These are phyloP conservation scores for Chlamydomonas applanata DNA, from an alignment of 139 green algal species.

Conservation along the genomic window DNA sequence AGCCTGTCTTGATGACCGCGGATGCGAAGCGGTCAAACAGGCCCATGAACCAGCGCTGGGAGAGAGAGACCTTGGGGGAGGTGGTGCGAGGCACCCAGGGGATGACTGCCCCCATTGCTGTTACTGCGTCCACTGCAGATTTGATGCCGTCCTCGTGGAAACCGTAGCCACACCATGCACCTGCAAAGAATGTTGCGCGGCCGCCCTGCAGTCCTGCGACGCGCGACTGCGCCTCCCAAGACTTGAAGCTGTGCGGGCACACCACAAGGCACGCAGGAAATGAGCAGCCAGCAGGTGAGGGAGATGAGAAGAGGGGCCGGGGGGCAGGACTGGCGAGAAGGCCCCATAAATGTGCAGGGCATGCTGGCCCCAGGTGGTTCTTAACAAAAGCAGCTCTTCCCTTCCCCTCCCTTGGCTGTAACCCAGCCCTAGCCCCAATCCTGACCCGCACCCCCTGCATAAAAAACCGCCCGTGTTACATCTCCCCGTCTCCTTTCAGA, in stretches of 20 bases:
- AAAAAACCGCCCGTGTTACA: too few species aligned
- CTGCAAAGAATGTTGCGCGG: slow-evolving; percentile 49
- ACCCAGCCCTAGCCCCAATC: too few species aligned
- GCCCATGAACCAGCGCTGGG: slow-evolving; percentile 1
- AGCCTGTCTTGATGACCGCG: slow-evolving; percentile 52
- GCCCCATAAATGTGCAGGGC: too few species aligned
- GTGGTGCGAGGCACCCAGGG: slow-evolving; percentile 40
- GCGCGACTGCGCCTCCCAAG: slow-evolving; percentile 53
- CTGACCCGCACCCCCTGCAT: too few species aligned
- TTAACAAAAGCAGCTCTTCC: neutral
- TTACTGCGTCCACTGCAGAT: slow-evolving; percentile 60
- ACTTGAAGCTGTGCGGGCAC: slow-evolving; percentile 37
- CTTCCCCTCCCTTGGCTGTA: too few species aligned
- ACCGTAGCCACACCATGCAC: slow-evolving; percentile 85
- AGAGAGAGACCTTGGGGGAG: slow-evolving; percentile 61
- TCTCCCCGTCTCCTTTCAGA: too few species aligned
- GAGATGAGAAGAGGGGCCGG: too few species aligned
- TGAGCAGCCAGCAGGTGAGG: too few species aligned
- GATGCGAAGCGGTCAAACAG: slow-evolving; percentile 64
- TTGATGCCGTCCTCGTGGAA: slow-evolving; percentile 97
- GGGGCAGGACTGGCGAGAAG: too few species aligned
- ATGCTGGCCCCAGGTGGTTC: neutral
- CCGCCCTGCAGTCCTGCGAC: slow-evolving; percentile 51
- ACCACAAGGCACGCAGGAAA: neutral
- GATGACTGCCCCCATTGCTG: slow-evolving; percentile 28